phyloP scores from a whole-genome alignment of 2,329 filamentous ascomycete species.

The Fusarium siculi region DNA sequence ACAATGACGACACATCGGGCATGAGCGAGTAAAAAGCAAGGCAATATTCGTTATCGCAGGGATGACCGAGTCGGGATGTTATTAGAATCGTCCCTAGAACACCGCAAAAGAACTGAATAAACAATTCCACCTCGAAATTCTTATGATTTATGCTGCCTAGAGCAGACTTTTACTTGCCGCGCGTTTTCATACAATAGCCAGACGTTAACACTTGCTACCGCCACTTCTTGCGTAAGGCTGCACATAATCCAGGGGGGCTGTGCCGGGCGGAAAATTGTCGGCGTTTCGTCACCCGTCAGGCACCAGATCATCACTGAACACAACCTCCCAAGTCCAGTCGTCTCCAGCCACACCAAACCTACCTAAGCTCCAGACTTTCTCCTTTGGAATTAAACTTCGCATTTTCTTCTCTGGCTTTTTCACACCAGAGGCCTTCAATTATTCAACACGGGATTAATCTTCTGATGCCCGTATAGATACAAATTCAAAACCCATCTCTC shows the following conservation, averaged over 20 bases:
- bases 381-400: constrained; percentile 39
- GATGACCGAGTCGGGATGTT: not conserved
- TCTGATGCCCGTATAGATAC: constrained; percentile 44
- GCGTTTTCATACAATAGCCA: constrained; percentile 17
- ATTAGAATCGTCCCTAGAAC: not conserved
- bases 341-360: constrained; percentile 45
- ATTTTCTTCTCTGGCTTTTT: constrained; percentile 27
- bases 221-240: constrained; percentile 42
- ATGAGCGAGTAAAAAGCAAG: constrained; percentile 25
- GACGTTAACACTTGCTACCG: constrained; percentile 18
- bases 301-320: constrained; percentile 47
- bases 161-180: constrained; percentile 25
- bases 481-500: constrained; percentile 25
- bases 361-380: constrained; percentile 35
- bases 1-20: constrained; percentile 42
- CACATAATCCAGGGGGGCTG: constrained; percentile 45
- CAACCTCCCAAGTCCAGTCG: constrained; percentile 27
- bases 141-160: constrained; percentile 2
- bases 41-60: constrained; percentile 7
- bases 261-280: constrained; percentile 51
- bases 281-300: constrained; percentile 50
- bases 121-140: not conserved
- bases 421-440: constrained; percentile 17
- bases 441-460: constrained; percentile 15
- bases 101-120: not conserved